These are phyloP conservation scores for Scytalidium sp. DNA, from an alignment of 2,329 filamentous ascomycete genomes.

Conservation along the genomic window DNA sequence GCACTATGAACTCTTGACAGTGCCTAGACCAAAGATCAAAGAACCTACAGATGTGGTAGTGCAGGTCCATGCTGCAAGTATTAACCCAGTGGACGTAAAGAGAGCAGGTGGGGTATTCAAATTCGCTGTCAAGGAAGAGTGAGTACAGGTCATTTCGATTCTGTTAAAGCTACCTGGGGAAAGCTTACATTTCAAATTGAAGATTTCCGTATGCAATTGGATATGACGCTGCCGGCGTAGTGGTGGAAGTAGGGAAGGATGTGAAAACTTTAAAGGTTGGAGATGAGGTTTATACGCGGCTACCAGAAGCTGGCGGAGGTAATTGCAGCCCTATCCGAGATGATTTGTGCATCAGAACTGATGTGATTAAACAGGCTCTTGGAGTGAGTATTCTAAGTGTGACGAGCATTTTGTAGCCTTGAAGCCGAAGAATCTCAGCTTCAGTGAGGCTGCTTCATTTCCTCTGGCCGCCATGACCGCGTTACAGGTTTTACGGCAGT, in stretches of 20 bases:
- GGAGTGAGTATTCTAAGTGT: no score
- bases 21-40: slow-evolving; percentile 37
- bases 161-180: background rate
- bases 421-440: slow-evolving; percentile 34
- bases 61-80: slow-evolving; percentile 35
- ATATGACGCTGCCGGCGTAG: slow-evolving; percentile 7
- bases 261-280: slow-evolving; percentile 23
- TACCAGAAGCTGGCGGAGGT: slow-evolving; percentile 29
- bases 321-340: slow-evolving; percentile 7
- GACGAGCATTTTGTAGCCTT: background rate
- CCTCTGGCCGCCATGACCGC: slow-evolving; percentile 34
- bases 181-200: no score
- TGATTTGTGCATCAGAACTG: no score
- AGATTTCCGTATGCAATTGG: slow-evolving; percentile 2
- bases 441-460: slow-evolving; percentile 35
- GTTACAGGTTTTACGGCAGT: slow-evolving; percentile 20
- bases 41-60: slow-evolving; percentile 39
- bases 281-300: slow-evolving; percentile 24
- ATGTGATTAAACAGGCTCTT: no score
- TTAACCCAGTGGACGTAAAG: slow-evolving; percentile 40
- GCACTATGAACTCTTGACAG: slow-evolving; percentile 28
- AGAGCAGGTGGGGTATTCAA: slow-evolving; percentile 34
- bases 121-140: slow-evolving; percentile 28
- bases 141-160: slow-evolving; percentile 7
- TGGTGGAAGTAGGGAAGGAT: slow-evolving; percentile 21